Evolutionary conservation across 2,329 filamentous ascomycete genomes (phyloP), one percentile per base, ranked within the genome.

Genomic region (Tolypocladium paradoxum): DNA sequence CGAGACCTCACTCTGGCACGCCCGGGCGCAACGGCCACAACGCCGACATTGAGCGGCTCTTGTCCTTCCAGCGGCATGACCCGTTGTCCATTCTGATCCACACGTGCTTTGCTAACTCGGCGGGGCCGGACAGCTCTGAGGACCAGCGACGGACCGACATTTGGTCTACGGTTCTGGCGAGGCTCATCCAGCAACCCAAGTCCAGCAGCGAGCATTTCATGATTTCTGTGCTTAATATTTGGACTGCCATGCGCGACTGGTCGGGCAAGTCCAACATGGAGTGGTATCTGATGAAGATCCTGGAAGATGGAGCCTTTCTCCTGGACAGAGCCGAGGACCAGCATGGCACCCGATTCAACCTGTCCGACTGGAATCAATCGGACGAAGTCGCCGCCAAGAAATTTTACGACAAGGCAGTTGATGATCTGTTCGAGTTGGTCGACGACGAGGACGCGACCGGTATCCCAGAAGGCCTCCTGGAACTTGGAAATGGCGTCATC

Each of bases 201-300:
- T 83, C 82, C 34, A 87, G 83, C 52, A 84, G 85, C 58, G 88
- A 93, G 65, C 84, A 87, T 53, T 86, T 96, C 53, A 78, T 96
- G 54, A 85, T 88, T 57, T 85, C 88, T 48, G 83, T 96, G 35
- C 78, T 99, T 50, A 91, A 93, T 68, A 84, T 89, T 53, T 97
- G 90, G 88, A 84, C 88, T 50, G 78, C 83, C 53, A 88, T 91
- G 78, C 84, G 88, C 57, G 85, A 91, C 68, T 97, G 92, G 91
- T 87, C 89, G 40, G 90, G 90, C 54, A 90, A 87, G 62, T 82
- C 85, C 60, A 93, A 90, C 58, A 84, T 99, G 76, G 91, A 96
- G 71, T 87, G 90, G 71, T 97, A 92, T 68, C 80, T 99, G 14
- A 93, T 96, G 88, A 88, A 93, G 66, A 89, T 95, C 55, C 80